A percentile compares a stretch with the other conserved stretches of the same genome.
Conservation (phyloP, 2,329 filamentous ascomycete genomes). For the Penicillium nordicum region DNA sequence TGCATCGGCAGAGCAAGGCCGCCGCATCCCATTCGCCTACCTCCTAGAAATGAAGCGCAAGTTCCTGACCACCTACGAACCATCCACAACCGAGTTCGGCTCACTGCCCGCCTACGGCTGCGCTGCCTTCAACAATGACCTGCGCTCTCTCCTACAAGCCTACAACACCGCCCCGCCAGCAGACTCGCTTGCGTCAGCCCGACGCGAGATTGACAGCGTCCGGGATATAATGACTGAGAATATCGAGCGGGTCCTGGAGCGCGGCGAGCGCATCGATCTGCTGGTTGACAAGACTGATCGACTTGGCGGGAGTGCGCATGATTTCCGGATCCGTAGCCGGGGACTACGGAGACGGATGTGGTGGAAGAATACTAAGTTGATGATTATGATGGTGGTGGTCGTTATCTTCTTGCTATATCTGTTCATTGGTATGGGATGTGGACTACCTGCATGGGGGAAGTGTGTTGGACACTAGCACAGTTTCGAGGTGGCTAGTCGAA, state of each 20-base stretch:
- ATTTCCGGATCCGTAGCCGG: slow-evolving; percentile 83
- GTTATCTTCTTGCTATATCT: slow-evolving; percentile 66
- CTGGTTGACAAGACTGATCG: slow-evolving; percentile 96
- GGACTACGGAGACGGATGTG: slow-evolving; percentile 92
- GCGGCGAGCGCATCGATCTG: slow-evolving; percentile 88
- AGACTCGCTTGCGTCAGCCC: slow-evolving; percentile 79
- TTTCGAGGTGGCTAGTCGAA: neutral
- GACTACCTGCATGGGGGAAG: slow-evolving; percentile 56
- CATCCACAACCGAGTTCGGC: slow-evolving; percentile 66
- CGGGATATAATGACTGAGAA: slow-evolving; percentile 93
- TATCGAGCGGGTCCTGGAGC: slow-evolving; percentile 82
- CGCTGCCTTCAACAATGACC: slow-evolving; percentile 76
- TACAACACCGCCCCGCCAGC: slow-evolving; percentile 75
- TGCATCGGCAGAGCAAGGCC: slow-evolving; percentile 73
- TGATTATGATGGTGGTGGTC: slow-evolving; percentile 74
- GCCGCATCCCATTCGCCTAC: slow-evolving; percentile 88
- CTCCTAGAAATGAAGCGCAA: slow-evolving; percentile 85
- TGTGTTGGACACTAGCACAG: slow-evolving; percentile 35
- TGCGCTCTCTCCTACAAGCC: slow-evolving; percentile 75
- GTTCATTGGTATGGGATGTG: slow-evolving; percentile 69
- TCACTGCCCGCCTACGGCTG: slow-evolving; percentile 85
- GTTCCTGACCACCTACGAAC: slow-evolving; percentile 70
- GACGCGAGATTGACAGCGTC: slow-evolving; percentile 88
- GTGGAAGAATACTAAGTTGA: slow-evolving; percentile 99
- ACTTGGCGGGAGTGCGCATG: slow-evolving; percentile 78